Base-by-base conservation (phyloP, 2,329 filamentous ascomycete genomes). In the Alternaria infectoria region DNA sequence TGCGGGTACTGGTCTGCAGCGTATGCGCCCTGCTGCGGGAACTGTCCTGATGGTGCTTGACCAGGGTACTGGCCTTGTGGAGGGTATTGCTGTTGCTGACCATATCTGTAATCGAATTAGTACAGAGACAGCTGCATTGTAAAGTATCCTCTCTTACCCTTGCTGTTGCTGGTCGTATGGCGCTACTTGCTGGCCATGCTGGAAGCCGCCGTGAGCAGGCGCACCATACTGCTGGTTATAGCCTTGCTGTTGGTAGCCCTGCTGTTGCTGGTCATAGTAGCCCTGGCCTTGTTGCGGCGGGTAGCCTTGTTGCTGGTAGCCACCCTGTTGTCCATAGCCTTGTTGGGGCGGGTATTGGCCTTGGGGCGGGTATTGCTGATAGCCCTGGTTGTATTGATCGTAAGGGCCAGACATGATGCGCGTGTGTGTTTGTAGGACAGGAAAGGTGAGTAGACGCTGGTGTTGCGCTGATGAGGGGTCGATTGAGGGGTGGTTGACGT, bases 341-440 rank as follows among this genome's bases (percentile, higher is more conserved):
- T 77, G 75, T 19, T 69, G 76, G 12, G 69, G 68, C 54, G 80
- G 68, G 56, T 71, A 73, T 54, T 76, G 72, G 40, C 69, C 67
- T 11, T 78, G 77, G 2, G 75, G 74, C 8, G 77, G 76, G 65
- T 80, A 79, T 50, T 79, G 76, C 64, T 81, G 75, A 66, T 77
- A 71, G 50, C 72, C 72, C 30, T 79, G 77, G 68, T 75, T 73
- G 67, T 81, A 81, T 60, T 82, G 79, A 66, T 84, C 81, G 80
- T 86, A 86, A 40, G 83, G 83, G 62, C 84, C 84, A 15, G 84
- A 86, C 85, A 87, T 87, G 61, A 40, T 77, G 68, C 47, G 47
- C 49, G 46, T 64, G 58, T 56, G 57, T 58, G 45, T 57, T 63
- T 45, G 56, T 46, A 57, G 55, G 49, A 44, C 15, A 40, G 21